Percentiles rank a stretch among this genome's conserved stretches.
Conservation (phyloP, 371 early-diverging fungal genomes). For the Nematocida sp. region DNA sequence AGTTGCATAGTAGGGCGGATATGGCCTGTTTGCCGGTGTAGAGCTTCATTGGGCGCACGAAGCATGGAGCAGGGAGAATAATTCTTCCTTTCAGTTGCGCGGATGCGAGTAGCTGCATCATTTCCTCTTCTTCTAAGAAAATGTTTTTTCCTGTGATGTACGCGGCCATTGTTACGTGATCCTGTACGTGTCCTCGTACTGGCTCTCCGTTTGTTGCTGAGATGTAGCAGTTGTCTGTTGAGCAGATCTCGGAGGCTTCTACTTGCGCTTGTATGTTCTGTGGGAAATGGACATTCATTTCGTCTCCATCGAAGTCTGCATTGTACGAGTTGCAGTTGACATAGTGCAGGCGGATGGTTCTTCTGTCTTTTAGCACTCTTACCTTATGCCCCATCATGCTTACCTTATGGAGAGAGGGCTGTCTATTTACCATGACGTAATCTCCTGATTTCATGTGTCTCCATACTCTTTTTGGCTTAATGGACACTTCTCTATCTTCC, state of each 20-base stretch:
- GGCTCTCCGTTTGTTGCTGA: conserved; percentile 93
- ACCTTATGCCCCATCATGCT: conserved; percentile 98
- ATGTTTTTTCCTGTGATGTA: conserved; percentile 81
- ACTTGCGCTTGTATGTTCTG: conserved; percentile 89
- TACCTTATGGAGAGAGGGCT: conserved; percentile 98
- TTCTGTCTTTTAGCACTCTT: conserved; percentile 86
- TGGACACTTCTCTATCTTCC: background rate
- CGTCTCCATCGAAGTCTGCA: conserved; percentile 99
- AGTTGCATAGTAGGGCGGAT: conserved; percentile 52
- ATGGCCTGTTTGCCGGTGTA: conserved; percentile 96
- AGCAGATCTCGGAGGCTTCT: conserved; percentile 85
- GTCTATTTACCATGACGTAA: conserved; percentile 91
- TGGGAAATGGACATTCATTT: conserved; percentile 99
- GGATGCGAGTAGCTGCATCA: conserved; percentile 82
- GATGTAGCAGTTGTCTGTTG: conserved; percentile 89
- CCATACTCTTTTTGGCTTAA: conserved; percentile 71
- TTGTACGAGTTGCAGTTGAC: conserved; percentile 90
- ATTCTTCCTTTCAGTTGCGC: conserved; percentile 67
- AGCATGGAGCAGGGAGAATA: conserved; percentile 50
- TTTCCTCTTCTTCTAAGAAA: conserved; percentile 80
- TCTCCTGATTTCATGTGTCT: conserved; percentile 94
- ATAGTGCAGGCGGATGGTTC: conserved; percentile 98
- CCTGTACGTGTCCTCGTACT: conserved; percentile 97
- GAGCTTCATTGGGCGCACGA: conserved; percentile 72
- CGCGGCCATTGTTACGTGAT: conserved; percentile 93